A percentile compares a stretch with the other conserved stretches of the same genome.
Conservation (phyloP, 2,329 filamentous ascomycete species). For the Aspergillus spinulosporus region DNA sequence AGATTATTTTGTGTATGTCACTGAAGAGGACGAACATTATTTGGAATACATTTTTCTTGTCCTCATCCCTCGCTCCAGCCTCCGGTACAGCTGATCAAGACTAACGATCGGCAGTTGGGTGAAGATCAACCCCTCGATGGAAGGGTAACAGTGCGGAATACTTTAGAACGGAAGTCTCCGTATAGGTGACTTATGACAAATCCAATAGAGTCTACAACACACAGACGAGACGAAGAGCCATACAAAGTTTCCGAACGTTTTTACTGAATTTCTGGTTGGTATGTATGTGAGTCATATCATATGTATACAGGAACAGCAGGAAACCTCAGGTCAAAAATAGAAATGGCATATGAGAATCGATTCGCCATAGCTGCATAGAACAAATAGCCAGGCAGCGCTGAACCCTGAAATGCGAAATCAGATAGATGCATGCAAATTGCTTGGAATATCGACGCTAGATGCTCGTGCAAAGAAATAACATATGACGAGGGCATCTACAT, state of each 20-base stretch:
- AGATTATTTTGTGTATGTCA: not conserved
- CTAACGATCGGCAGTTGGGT: not conserved
- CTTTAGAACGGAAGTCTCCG: too few species aligned
- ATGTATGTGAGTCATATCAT: constrained; percentile 4
- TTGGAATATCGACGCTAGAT: constrained; percentile 19
- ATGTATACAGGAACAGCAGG: constrained; percentile 11
- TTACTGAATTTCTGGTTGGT: constrained; percentile 8
- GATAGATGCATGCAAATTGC: constrained; percentile 12
- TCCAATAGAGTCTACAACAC: not conserved
- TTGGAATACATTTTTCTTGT: not conserved
- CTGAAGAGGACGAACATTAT: not conserved
- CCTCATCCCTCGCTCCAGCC: not conserved
- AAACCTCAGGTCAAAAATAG: not conserved
- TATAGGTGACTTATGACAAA: not conserved
- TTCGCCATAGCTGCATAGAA: too few species aligned
- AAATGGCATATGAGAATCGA: constrained; percentile 7
- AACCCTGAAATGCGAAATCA: constrained; percentile 25
- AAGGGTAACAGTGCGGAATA: not conserved
- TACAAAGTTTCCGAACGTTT: not conserved
- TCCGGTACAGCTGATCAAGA: too few species aligned
- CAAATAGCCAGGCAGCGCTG: not conserved
- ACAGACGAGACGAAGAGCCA: not conserved
- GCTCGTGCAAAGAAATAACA: not conserved
- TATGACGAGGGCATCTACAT: constrained; percentile 70
- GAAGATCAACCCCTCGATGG: not conserved